Evolutionary conservation across 179 eudicot species (phyloP).

Genomic region (Silene noctiflora): DNA sequence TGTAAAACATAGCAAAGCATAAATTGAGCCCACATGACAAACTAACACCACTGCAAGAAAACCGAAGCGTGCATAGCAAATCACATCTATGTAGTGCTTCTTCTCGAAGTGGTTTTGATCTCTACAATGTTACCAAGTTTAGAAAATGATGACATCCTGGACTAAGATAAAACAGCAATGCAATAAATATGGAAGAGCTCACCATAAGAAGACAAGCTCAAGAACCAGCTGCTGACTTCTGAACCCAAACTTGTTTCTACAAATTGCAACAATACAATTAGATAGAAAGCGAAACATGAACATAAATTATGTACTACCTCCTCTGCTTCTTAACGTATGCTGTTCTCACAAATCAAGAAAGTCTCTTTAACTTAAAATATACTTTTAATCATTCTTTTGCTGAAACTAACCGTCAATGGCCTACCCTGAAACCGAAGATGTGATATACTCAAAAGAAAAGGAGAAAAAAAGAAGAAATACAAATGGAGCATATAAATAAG

Average conservation of each 20-base stretch:
- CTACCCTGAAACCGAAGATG: not conserved
- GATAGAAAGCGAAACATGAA: not conserved
- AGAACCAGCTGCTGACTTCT: slow-evolving; percentile 72
- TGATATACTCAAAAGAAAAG: not conserved
- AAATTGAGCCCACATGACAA: not conserved
- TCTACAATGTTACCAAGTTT: not conserved
- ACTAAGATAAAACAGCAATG: not conserved
- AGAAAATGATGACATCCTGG: too few relatives aligned
- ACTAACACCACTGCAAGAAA: not conserved
- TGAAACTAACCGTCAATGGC: not conserved
- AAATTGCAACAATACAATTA: slow-evolving; percentile 17
- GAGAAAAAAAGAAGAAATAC: not conserved
- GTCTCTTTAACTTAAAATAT: not conserved
- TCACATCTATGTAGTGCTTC: not conserved
- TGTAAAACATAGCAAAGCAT: not conserved
- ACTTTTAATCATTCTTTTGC: not conserved
- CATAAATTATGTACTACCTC: not conserved
- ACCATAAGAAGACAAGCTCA: slow-evolving; percentile 45
- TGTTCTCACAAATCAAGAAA: not conserved
- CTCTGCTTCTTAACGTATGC: not conserved
- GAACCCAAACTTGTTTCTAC: slow-evolving; percentile 97
- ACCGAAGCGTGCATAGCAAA: not conserved
- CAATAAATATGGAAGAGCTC: slow-evolving; percentile 23
- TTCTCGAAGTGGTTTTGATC: not conserved
- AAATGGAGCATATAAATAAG: not conserved